A percentile compares a stretch with the other conserved stretches of the same genome.
Conservation (phyloP, 2,329 filamentous ascomycete genomes). For the Clonostachys chloroleuca region DNA sequence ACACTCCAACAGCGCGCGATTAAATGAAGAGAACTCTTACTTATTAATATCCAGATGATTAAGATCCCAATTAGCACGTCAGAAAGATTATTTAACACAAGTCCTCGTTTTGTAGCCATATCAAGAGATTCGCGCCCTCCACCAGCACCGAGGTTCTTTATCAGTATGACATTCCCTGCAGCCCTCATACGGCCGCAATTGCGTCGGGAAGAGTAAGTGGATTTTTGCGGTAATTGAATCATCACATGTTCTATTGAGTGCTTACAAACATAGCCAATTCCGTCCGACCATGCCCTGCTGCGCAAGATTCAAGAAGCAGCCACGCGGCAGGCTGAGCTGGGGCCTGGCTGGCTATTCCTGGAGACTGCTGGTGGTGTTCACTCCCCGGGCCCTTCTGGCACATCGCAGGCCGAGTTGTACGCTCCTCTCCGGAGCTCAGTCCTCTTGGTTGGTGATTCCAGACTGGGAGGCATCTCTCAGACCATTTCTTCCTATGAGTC, state of each 20-base stretch:
- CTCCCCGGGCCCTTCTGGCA: conserved; percentile 72
- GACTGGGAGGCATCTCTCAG: conserved; percentile 74
- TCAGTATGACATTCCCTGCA: conserved; percentile 70
- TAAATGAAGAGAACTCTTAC: not conserved
- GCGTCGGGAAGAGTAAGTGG: conserved; percentile 32
- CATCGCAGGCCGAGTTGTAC: conserved; percentile 74
- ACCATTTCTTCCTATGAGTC: conserved; percentile 81
- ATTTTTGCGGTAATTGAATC: not conserved
- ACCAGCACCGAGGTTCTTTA: conserved; percentile 53
- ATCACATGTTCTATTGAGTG: not conserved
- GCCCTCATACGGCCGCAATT: conserved; percentile 70
- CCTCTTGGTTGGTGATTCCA: conserved; percentile 69
- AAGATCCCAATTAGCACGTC: not conserved
- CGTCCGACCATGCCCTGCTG: conserved; percentile 46
- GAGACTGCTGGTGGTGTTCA: conserved; percentile 83
- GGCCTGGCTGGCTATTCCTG: conserved; percentile 59
- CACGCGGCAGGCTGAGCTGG: conserved; percentile 29
- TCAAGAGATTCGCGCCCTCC: conserved; percentile 51
- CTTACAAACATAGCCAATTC: conserved; percentile 30
- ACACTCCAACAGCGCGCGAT: not conserved
- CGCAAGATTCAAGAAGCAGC: conserved; percentile 40
- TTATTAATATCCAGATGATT: conserved; percentile 1
- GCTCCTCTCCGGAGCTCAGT: conserved; percentile 68
- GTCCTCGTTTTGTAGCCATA: conserved; percentile 43
- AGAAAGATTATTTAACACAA: not conserved